These are phyloP conservation scores for Aureobasidium sp. DNA, from an alignment of 2,329 filamentous ascomycete species.

Conservation along the genomic window DNA sequence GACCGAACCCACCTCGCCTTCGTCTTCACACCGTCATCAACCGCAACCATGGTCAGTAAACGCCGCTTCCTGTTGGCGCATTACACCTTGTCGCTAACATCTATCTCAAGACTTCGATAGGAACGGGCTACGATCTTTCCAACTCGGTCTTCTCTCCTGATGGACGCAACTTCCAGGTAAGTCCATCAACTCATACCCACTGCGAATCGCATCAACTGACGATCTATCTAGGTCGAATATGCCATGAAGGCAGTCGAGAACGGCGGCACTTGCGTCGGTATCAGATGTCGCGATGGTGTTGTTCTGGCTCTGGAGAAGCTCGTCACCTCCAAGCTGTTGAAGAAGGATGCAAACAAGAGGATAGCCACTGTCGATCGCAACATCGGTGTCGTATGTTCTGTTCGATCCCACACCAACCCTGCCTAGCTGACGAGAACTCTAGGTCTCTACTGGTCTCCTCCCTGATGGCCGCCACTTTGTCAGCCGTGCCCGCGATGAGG, in stretches of 20 bases:
- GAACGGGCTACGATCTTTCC: constrained; percentile 97
- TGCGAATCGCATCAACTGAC: neutral
- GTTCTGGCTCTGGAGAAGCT: constrained; percentile 97
- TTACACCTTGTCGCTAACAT: neutral
- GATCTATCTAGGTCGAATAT: constrained; percentile 65
- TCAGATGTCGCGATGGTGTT: constrained; percentile 94
- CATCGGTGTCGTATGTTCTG: constrained; percentile 73
- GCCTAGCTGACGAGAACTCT: constrained; percentile 6
- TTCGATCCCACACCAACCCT: neutral
- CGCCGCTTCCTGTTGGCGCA: neutral
- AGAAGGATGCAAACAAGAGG: constrained; percentile 91
- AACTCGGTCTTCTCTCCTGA: constrained; percentile 99
- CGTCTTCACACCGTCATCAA: constrained; percentile 40
- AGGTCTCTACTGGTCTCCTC: constrained; percentile 91
- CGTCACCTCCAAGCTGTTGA: constrained; percentile 88
- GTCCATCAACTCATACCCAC: neutral
- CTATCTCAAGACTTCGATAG: constrained; percentile 80
- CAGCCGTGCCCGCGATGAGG: constrained; percentile 88
- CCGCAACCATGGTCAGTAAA: constrained; percentile 16
- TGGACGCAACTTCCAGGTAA: constrained; percentile 94
- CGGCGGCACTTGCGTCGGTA: constrained; percentile 90
- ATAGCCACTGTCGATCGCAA: constrained; percentile 93
- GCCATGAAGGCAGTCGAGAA: constrained; percentile 98
- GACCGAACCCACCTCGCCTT: constrained; percentile 72
- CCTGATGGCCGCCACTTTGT: constrained; percentile 95